Evolutionary conservation across 2,329 filamentous ascomycete genomes (phyloP).

Genomic region (Chaetomium strumarium): DNA sequence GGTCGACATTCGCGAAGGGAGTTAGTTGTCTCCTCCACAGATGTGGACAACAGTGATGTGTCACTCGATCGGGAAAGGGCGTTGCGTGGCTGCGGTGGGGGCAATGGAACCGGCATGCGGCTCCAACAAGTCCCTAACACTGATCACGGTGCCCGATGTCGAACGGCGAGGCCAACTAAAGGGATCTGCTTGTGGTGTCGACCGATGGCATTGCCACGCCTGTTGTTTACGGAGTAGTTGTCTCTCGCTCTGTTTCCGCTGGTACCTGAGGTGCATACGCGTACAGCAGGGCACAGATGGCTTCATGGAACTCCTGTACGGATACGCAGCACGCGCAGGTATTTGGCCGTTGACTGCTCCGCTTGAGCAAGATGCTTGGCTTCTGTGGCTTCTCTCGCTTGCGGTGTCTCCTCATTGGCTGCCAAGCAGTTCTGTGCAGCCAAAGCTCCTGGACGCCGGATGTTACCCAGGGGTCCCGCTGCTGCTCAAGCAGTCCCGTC

Average conservation of each 20-base stretch:
- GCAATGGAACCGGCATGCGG: too few relatives aligned
- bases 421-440: constrained; percentile 9
- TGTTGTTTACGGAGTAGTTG: too few relatives aligned
- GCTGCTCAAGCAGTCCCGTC: not conserved
- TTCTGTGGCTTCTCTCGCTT: constrained; percentile 19
- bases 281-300: too few relatives aligned
- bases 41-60: not conserved
- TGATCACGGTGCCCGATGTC: too few relatives aligned
- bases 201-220: not conserved
- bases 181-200: not conserved
- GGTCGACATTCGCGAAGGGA: not conserved
- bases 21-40: too few relatives aligned
- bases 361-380: not conserved
- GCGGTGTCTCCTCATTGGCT: constrained; percentile 18
- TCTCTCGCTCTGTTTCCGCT: too few relatives aligned
- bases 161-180: too few relatives aligned
- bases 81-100: not conserved
- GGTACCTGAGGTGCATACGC: too few relatives aligned
- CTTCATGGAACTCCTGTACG: not conserved
- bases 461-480: constrained; percentile 15
- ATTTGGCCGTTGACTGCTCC: constrained; percentile 1
- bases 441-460: constrained; percentile 5
- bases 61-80: constrained; percentile 10
- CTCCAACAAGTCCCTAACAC: too few relatives aligned
- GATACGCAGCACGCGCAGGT: too few relatives aligned